phyloP scores from a whole-genome alignment of 2,329 filamentous ascomycete genomes.

The Ceratocystis ficicola region DNA sequence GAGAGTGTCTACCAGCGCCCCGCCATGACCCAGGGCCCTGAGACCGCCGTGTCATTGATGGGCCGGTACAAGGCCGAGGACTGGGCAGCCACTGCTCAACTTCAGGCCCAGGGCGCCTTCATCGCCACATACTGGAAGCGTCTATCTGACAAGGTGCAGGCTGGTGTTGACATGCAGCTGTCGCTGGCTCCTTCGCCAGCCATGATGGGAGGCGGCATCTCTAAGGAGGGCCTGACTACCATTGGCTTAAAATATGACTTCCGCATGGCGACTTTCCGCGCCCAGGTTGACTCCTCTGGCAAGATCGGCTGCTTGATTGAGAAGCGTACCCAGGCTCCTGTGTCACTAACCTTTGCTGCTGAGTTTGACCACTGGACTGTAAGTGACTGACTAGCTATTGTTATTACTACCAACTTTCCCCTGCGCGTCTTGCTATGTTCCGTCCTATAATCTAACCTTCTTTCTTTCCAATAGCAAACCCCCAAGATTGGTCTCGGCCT shows the following conservation, averaged over 20 bases:
- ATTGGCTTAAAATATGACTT: constrained; percentile 98
- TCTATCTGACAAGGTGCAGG: constrained; percentile 89
- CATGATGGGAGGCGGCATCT: constrained; percentile 62
- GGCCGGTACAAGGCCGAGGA: constrained; percentile 82
- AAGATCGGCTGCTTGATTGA: constrained; percentile 87
- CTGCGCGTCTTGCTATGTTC: too few species aligned
- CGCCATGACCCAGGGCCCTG: constrained; percentile 73
- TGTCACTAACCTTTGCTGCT: constrained; percentile 87
- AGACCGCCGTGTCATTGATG: constrained; percentile 79
- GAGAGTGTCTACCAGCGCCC: constrained; percentile 91
- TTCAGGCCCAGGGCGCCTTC: constrained; percentile 76
- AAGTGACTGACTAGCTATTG: constrained; percentile 32
- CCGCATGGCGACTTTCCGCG: constrained; percentile 85
- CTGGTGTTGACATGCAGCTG: constrained; percentile 86
- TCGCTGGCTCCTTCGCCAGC: constrained; percentile 57
- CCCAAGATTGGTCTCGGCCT: constrained; percentile 91
- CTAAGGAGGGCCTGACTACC: constrained; percentile 81
- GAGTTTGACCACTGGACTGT: constrained; percentile 95
- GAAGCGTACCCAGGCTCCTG: constrained; percentile 87
- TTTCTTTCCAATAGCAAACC: constrained; percentile 54
- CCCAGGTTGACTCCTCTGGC: constrained; percentile 88
- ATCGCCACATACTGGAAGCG: constrained; percentile 90
- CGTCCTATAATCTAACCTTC: background rate
- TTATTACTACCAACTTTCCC: too few species aligned
- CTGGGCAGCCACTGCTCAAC: constrained; percentile 85